phyloP scores from a whole-genome alignment of 495 filamentous ascomycete genomes.

The Hypoxylon trugodes region DNA sequence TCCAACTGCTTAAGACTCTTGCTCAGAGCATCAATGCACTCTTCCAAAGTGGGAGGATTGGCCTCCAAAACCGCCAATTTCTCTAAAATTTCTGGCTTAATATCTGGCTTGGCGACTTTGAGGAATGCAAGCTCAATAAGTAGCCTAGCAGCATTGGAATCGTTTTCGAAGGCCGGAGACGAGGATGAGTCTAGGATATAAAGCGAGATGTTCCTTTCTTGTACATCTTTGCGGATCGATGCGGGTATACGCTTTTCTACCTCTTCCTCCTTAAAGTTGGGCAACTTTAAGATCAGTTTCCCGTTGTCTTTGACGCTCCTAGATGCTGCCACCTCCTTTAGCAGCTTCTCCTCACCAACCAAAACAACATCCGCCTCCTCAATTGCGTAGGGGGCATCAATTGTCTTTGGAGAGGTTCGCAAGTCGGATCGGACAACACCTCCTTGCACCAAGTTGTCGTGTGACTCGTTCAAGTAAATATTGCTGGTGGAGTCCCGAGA shows the following conservation, averaged over 20 bases:
- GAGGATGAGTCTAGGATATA: constrained; percentile 75
- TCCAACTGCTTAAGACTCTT: constrained; percentile 75
- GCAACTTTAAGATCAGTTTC: constrained; percentile 76
- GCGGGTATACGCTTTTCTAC: constrained; percentile 86
- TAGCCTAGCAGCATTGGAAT: constrained; percentile 61
- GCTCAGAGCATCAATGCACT: constrained; percentile 71
- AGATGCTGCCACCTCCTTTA: constrained; percentile 77
- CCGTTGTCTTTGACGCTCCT: constrained; percentile 74
- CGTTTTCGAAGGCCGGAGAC: constrained; percentile 69
- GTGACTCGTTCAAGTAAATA: constrained; percentile 74
- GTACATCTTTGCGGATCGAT: constrained; percentile 70
- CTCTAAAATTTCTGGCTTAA: constrained; percentile 59
- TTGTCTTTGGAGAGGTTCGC: constrained; percentile 77
- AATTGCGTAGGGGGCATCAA: constrained; percentile 85
- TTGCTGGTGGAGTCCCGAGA: constrained; percentile 78
- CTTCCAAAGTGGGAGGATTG: constrained; percentile 61
- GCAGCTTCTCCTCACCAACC: constrained; percentile 79
- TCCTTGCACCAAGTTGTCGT: constrained; percentile 89
- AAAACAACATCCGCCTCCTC: constrained; percentile 80
- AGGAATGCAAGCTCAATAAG: constrained; percentile 84
- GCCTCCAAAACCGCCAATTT: constrained; percentile 44
- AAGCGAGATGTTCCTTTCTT: constrained; percentile 71
- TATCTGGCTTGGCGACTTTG: constrained; percentile 69
- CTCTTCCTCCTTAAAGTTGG: constrained; percentile 84
- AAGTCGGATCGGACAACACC: constrained; percentile 87